A percentile compares a stretch with the other conserved stretches of the same genome.
phyloP scores from a whole-genome alignment of 2,329 filamentous ascomycete genomes.

The Thielaviopsis ethacetica region DNA sequence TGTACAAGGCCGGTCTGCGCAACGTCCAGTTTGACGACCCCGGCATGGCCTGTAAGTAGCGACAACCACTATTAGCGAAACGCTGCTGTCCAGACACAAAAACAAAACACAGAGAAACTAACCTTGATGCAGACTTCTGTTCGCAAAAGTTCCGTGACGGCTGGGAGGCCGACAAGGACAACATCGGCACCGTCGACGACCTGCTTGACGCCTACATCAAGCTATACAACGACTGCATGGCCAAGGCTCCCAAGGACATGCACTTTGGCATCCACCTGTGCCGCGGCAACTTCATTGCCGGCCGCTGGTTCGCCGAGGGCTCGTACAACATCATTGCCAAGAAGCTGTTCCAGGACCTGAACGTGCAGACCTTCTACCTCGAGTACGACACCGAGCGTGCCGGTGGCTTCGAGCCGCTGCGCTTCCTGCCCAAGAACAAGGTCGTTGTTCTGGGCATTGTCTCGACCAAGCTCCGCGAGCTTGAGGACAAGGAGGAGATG shows the following conservation, averaged over 20 bases:
- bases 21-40: slow-evolving; percentile 56
- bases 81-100: too few species aligned
- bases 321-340: slow-evolving; percentile 46
- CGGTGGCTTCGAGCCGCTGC: slow-evolving; percentile 45
- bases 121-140: slow-evolving; percentile 45
- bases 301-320: slow-evolving; percentile 46
- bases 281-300: slow-evolving; percentile 42
- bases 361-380: slow-evolving; percentile 46
- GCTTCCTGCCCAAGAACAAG: slow-evolving; percentile 40
- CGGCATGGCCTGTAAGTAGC: slow-evolving; percentile 43
- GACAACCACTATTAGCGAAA: background rate
- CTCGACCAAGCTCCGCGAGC: slow-evolving; percentile 40
- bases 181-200: slow-evolving; percentile 46
- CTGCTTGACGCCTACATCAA: slow-evolving; percentile 55
- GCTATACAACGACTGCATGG: slow-evolving; percentile 56
- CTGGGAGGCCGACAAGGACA: slow-evolving; percentile 51
- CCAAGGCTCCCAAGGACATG: slow-evolving; percentile 43
- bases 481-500: slow-evolving; percentile 39
- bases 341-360: slow-evolving; percentile 41
- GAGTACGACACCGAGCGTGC: slow-evolving; percentile 43
- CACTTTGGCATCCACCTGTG: slow-evolving; percentile 54
- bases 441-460: slow-evolving; percentile 46
- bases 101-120: slow-evolving; percentile 2
- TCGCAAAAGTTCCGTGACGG: slow-evolving; percentile 54
- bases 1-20: slow-evolving; percentile 45